Evolutionary conservation across 495 filamentous ascomycete genomes (phyloP), one percentile per base, ranked within the genome.

Genomic region (Neurospora cerealis): DNA sequence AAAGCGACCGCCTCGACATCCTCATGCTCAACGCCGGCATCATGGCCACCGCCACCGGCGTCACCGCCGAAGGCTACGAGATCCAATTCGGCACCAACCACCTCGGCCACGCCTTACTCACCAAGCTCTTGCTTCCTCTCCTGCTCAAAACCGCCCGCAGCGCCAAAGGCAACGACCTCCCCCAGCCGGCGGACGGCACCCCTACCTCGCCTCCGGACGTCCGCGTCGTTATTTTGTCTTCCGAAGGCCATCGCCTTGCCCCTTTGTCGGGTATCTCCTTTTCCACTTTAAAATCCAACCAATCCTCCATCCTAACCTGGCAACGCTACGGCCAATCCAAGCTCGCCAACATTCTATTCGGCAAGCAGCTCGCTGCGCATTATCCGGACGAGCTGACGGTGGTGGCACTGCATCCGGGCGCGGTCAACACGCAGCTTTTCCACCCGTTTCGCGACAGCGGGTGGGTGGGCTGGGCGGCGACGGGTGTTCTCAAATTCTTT

Each of bases 31-130:
- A 93, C 77, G 91, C 92, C 5, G 91, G 92, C 32, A 86, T 92
- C 72, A 91, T 92, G 89, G 86, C 83, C 7, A 73, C 84, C 11
- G 84, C 88, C 3, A 80, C 81, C 0, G 80, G 80, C 0, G 77
- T 82, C 7, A 93, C 91, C 8, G 78, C 84, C 15, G 89, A 93
- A 28, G 90, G 91, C n/a, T 90, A 89, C 77, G 91, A 94, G 77
- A 84, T 89, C 39, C 89, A 92, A 72, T 89, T 93, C 73, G 90
- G 88, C n/a, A 89, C 88, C 5, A 94, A 94, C 77, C 88, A 94
- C 78, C 79, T 93, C 72, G 89, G 88, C 6, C 91, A 92, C 75
- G 89, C 88, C 46, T 84, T 93, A 9, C 83, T 94, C 36, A 89
- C 88, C 28, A 86, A 87, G 69, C 81, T 90, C 8, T 82, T 94